Base-by-base conservation (phyloP, 371 early-diverging fungal genomes). In the Parasitella parasitica region DNA sequence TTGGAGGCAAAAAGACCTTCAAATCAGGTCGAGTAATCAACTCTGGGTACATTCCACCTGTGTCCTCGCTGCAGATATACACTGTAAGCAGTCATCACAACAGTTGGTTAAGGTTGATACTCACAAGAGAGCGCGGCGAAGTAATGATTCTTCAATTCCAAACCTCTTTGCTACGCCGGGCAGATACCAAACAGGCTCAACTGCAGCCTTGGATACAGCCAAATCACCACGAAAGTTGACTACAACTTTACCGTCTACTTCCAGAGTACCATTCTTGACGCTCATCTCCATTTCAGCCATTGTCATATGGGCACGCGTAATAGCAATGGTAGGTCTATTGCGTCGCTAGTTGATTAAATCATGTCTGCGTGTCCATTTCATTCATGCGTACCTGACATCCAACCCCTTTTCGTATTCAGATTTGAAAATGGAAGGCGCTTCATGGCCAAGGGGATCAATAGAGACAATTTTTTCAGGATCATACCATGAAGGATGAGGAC, bases 181-280 rank as follows among this genome's bases (percentile, higher is more conserved):
- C 6, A 97, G 77, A 61, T 89, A 90, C 97, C 97, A 97, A 6
- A 97, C 97, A n/a, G 97, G 97, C 65, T 97, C 97, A 9, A 95
- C 86, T 6, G 97, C 97, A 15, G 94, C 97, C 73, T 97, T 97
- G 59, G 88, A 87, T 4, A 96, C 97, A 64, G 91, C 89, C 51
- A 96, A 72, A 57, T 97, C 94, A 13, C 96, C 97, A 15, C 72
- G 69, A 13, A 84, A 76, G 56, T 90, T 91, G 5, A 93, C 76
- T 1, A 96, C 91, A 20, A 95, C 77, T 48, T 89, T 89, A 51
- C 94, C 94, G 69, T 97, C 97, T 2, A 92, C 86, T 11, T 63
- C 59, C 39, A 97, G 62, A 4, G 68, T 64, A 1, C 92, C 92
- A 30, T 75, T 63, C 60, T 75, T 70, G 34, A 96, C 90, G 41